Conservation (phyloP, 495 filamentous ascomycete genomes). For the Haplographium delicatum region DNA sequence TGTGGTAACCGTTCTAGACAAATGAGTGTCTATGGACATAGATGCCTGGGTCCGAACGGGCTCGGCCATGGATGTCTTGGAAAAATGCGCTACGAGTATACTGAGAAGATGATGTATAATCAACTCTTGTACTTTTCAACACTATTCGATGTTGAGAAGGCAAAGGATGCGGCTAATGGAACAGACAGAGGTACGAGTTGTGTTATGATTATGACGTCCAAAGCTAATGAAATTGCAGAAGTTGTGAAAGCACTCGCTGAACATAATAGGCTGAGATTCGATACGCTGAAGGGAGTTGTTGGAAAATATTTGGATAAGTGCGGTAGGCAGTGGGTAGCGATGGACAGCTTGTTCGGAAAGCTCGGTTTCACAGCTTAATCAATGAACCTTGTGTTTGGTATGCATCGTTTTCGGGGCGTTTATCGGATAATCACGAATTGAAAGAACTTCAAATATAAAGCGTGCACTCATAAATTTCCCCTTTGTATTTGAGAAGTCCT, state of each 20-base stretch:
- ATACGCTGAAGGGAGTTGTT: conserved; percentile 68
- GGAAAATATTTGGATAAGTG: conserved; percentile 88
- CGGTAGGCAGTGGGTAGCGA: conserved; percentile 92
- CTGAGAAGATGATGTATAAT: conserved; percentile 89
- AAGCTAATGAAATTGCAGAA: conserved; percentile 41
- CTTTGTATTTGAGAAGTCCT: too few relatives aligned
- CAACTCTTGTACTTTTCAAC: conserved; percentile 84
- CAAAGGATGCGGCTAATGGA: conserved; percentile 44
- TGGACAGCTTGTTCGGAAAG: conserved; percentile 79
- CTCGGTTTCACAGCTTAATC: conserved; percentile 38
- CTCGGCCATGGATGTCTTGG: conserved; percentile 80
- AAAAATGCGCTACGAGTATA: conserved; percentile 79
- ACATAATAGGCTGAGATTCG: conserved; percentile 74
- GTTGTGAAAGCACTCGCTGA: conserved; percentile 65
- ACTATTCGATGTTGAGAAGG: conserved; percentile 87
- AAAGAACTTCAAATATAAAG: background rate
- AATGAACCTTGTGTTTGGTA: too few relatives aligned
- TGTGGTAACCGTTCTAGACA: conserved; percentile 87
- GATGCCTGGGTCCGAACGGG: conserved; percentile 82
- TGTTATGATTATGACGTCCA: too few relatives aligned
- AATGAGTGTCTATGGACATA: conserved; percentile 84
- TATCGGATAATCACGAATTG: conserved; percentile 12
- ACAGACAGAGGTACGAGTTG: conserved; percentile 34
- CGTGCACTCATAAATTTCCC: background rate
- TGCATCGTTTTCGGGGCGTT: conserved; percentile 1